Conservation (phyloP, 2,329 filamentous ascomycete genomes). For the Bimuria novae-zelandiae region DNA sequence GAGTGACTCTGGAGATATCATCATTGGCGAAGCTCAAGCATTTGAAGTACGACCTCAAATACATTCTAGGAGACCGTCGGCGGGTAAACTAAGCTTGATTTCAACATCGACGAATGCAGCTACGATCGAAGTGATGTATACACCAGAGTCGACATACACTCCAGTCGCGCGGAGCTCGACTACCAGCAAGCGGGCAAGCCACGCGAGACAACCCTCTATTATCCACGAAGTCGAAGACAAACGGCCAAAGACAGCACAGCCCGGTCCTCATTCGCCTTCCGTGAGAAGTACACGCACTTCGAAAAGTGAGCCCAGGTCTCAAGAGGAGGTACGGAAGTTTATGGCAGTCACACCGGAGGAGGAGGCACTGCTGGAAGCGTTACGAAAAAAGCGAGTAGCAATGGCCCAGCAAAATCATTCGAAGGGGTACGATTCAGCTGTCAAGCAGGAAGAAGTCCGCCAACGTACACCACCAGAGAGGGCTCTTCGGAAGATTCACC, state of each 20-base stretch:
- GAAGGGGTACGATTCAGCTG: conserved; percentile 43
- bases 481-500: conserved; percentile 14
- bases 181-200: conserved; percentile 33
- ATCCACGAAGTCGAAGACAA: conserved; percentile 45
- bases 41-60: conserved; percentile 36
- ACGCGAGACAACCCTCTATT: conserved; percentile 44
- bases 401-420: conserved; percentile 50
- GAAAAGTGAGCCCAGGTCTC: conserved; percentile 37
- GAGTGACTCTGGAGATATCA: conserved; percentile 38
- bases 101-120: conserved; percentile 43
- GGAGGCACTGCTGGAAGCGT: conserved; percentile 54
- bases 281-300: conserved; percentile 37
- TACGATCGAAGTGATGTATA: conserved; percentile 48
- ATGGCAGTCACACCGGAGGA: conserved; percentile 58
- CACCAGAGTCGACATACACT: conserved; percentile 32
- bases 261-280: conserved; percentile 28
- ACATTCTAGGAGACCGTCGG: conserved; percentile 26
- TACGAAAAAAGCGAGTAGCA: conserved; percentile 54
- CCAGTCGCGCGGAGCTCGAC: conserved; percentile 24
- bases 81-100: conserved; percentile 38
- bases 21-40: conserved; percentile 45
- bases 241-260: conserved; percentile 36
- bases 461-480: conserved; percentile 22
- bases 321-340: conserved; percentile 38
- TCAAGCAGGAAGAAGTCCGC: conserved; percentile 36